These are phyloP conservation scores for Trichosporon sp. DNA, from an alignment of 1,284 basidiomycete species.

Conservation along the genomic window DNA sequence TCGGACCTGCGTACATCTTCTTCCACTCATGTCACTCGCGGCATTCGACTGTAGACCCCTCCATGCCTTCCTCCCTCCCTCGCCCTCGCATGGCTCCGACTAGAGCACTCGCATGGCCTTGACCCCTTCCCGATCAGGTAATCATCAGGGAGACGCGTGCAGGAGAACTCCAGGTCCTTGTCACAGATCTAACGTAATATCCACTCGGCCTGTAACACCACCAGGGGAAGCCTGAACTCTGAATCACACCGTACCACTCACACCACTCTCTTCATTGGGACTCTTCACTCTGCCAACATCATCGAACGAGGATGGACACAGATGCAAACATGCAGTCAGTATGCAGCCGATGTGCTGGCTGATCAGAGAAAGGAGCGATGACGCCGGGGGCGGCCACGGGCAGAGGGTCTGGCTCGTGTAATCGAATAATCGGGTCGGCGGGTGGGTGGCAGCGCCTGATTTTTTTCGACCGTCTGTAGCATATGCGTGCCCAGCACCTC, in stretches of 20 bases:
- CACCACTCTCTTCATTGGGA: not conserved
- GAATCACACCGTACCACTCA: not conserved
- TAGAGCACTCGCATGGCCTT: not conserved
- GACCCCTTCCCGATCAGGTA: not conserved
- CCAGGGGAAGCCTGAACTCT: not conserved
- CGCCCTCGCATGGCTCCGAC: not conserved
- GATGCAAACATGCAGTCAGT: too few relatives aligned
- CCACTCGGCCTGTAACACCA: not conserved
- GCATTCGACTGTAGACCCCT: not conserved
- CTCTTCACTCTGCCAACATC: too few relatives aligned
- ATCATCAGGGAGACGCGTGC: not conserved
- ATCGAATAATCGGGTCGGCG: too few relatives aligned
- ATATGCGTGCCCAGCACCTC: too few relatives aligned
- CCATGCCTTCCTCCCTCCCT: too few relatives aligned
- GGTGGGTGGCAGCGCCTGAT: too few relatives aligned
- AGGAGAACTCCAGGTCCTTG: not conserved
- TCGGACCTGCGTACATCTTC: not conserved
- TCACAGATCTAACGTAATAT: not conserved
- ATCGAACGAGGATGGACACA: too few relatives aligned
- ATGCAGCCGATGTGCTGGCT: too few relatives aligned
- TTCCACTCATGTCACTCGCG: not conserved
- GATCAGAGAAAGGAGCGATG: too few relatives aligned
- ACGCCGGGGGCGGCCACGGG: too few relatives aligned
- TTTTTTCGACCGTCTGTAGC: too few relatives aligned
- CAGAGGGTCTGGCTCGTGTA: too few relatives aligned